These are phyloP conservation scores for Moniliophthora roreri DNA, from an alignment of 1,284 basidiomycete genomes.

Conservation along the genomic window DNA sequence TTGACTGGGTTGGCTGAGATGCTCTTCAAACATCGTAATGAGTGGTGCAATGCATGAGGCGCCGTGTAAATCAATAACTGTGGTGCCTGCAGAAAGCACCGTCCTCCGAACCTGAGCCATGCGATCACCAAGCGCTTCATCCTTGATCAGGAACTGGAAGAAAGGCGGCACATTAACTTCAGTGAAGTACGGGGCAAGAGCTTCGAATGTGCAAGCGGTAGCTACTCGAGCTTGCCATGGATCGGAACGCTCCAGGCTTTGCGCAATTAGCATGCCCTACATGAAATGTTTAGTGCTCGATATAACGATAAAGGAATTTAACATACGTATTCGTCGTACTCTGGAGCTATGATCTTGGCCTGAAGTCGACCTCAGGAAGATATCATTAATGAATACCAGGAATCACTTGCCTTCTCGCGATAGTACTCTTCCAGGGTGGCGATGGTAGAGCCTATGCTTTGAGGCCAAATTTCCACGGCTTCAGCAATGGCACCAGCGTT, in stretches of 20 bases:
- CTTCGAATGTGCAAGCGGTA: slow-evolving; percentile 70
- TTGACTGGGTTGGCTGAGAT: slow-evolving; percentile 64
- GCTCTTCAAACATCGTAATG: slow-evolving; percentile 84
- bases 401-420: slow-evolving; percentile 66
- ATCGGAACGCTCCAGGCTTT: slow-evolving; percentile 88
- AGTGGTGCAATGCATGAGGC: slow-evolving; percentile 71
- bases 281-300: slow-evolving; percentile 5
- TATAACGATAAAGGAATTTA: slow-evolving; percentile 5
- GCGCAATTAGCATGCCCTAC: slow-evolving; percentile 92
- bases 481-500: slow-evolving; percentile 78
- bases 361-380: slow-evolving; percentile 24
- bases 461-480: slow-evolving; percentile 75
- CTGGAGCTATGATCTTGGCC: slow-evolving; percentile 86
- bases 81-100: slow-evolving; percentile 86
- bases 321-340: slow-evolving; percentile 86
- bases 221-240: slow-evolving; percentile 89
- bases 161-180: slow-evolving; percentile 72
- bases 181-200: slow-evolving; percentile 70
- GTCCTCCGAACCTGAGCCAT: slow-evolving; percentile 79
- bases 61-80: slow-evolving; percentile 86
- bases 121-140: slow-evolving; percentile 88
- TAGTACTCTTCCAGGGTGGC: slow-evolving; percentile 70
- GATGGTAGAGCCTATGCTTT: slow-evolving; percentile 53
- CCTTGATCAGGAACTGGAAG: slow-evolving; percentile 86
- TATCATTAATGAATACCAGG: not conserved